These are phyloP conservation scores for Fagopyrum tataricum DNA, from an alignment of 148 eudicot species.

Conservation along the genomic window DNA sequence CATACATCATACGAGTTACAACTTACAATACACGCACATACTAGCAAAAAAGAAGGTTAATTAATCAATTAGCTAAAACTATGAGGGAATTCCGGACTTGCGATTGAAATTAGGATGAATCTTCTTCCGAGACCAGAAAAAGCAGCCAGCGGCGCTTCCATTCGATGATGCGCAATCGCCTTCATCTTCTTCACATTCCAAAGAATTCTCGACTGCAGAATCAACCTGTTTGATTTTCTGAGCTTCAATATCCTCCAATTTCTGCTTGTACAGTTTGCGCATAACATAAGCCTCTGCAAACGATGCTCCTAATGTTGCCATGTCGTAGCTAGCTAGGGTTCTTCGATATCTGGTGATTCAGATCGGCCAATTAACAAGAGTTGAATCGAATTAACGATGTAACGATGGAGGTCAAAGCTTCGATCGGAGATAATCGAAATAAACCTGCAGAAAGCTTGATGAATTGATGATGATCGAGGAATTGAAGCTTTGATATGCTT, in stretches of 20 bases:
- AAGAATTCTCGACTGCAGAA: not conserved
- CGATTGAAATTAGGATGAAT: not conserved
- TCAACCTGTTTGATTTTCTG: not conserved
- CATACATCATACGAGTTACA: too few species aligned
- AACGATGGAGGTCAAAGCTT: not conserved
- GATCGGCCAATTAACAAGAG: not conserved
- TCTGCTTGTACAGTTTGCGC: slow-evolving; percentile 15
- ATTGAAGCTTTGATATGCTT: not conserved
- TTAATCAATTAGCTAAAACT: not conserved
- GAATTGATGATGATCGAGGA: not conserved
- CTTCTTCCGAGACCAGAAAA: slow-evolving; percentile 12
- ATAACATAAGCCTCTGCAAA: slow-evolving; percentile 11
- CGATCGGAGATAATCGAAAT: not conserved
- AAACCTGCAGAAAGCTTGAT: not conserved
- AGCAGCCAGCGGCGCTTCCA: not conserved
- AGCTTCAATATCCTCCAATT: not conserved
- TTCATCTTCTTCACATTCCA: not conserved
- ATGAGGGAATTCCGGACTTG: not conserved
- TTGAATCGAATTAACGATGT: not conserved
- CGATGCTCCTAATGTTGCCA: slow-evolving; percentile 6
- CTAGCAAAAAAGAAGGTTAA: not conserved
- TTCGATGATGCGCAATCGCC: not conserved
- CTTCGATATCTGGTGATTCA: not conserved
- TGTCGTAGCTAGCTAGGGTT: not conserved
- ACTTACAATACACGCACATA: not conserved